Evolutionary conservation across 495 filamentous ascomycete species (phyloP), one percentile per base, ranked within the genome.

Genomic region (Podospora pseudopauciseta): DNA sequence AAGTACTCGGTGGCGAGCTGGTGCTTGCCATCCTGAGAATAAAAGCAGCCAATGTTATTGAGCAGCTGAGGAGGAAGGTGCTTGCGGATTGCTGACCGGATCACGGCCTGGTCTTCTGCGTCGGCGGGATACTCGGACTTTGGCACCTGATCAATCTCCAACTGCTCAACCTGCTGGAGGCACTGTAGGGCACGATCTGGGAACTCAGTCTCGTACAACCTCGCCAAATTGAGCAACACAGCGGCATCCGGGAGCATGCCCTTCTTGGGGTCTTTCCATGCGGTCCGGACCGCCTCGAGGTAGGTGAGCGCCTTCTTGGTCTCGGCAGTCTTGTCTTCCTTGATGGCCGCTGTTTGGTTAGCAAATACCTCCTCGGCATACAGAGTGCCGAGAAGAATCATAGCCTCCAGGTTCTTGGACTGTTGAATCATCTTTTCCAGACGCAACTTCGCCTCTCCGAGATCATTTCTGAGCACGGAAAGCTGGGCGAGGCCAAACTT

Each of bases 1-100:
- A 97, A 98, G 75, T 94, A 83, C 58, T 92, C 87, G 67, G 90
- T 88, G n/a, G 96, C 94, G 60, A 86, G 81, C 23, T 89, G 86
- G 68, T 91, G 89, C 71, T 92, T 93, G 72, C 96, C 96, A 0
- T 86, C 82, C 71, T 96, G 92, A 71, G 91, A 98, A 69, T 96
- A 86, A 81, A 98, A 97, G 76, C 92, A 95, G 3, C 92, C 95
- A 77, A 99, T 96, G 74, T 99, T 98, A 82, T 97, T 98, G 56
- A 97, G 87, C 1, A 99, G 83, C 76, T 97, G 93, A 2, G 96
- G 93, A 4, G 93, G 91, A 0, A 98, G 81, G 67, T 87, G 81
- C 75, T 93, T 88, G 44, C 92, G 88, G 39, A 95, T 81, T 28
- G 80, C 80, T 34, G 82, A 80, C 64, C 85, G 86, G 28, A 86